These are phyloP conservation scores for Colletotrichum karsti DNA, from an alignment of 2,329 filamentous ascomycete species.

Conservation along the genomic window DNA sequence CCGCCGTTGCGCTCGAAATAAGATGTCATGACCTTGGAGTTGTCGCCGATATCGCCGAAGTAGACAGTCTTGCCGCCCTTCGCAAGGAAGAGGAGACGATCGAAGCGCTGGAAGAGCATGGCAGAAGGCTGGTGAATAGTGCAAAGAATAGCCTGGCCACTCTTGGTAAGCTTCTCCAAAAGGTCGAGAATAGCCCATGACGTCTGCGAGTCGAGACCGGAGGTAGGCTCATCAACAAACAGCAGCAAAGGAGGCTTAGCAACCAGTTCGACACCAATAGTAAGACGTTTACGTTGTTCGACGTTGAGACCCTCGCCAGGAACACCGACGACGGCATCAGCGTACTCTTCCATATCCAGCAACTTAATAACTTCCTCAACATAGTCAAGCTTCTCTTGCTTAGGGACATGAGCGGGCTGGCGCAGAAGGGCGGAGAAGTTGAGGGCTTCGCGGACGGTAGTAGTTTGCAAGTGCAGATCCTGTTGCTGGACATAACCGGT, in stretches of 20 bases:
- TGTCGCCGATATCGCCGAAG: conserved; percentile 80
- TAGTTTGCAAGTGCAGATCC: conserved; percentile 85
- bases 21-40: conserved; percentile 71
- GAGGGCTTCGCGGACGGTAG: conserved; percentile 88
- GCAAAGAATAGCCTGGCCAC: conserved; percentile 92
- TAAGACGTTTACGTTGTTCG: conserved; percentile 79
- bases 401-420: conserved; percentile 78
- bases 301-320: conserved; percentile 86
- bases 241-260: conserved; percentile 90
- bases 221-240: conserved; percentile 95
- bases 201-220: conserved; percentile 91
- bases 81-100: conserved; percentile 80
- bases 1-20: conserved; percentile 83
- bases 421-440: conserved; percentile 87
- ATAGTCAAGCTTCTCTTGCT: conserved; percentile 83
- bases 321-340: conserved; percentile 89
- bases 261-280: conserved; percentile 94
- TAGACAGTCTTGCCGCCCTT: conserved; percentile 82
- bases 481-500: conserved; percentile 94
- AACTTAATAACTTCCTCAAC: conserved; percentile 92
- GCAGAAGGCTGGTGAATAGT: conserved; percentile 98
- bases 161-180: conserved; percentile 88
- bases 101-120: conserved; percentile 92
- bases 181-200: conserved; percentile 92
- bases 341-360: conserved; percentile 88